A percentile compares a stretch with the other conserved stretches of the same genome.
phyloP scores from a whole-genome alignment of 345 rosid genomes.

The Aquilaria sinensis region DNA sequence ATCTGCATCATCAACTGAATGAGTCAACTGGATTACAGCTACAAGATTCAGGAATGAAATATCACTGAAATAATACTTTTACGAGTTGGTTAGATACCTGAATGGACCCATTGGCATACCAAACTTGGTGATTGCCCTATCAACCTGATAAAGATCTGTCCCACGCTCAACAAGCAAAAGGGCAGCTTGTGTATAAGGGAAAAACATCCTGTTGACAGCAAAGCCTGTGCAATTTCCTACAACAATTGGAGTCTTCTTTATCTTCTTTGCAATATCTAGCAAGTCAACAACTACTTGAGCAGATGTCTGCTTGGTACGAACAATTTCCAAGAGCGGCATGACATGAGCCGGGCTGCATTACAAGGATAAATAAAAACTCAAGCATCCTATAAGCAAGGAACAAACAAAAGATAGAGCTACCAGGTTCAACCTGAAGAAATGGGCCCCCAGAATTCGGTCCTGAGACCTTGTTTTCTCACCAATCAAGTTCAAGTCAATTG shows the following conservation, averaged over 20 bases:
- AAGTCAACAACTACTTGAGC: slow-evolving; percentile 89
- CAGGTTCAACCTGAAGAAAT: slow-evolving; percentile 78
- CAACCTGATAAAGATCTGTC: slow-evolving; percentile 69
- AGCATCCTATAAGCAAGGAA: slow-evolving; percentile 10
- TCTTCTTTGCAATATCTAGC: slow-evolving; percentile 82
- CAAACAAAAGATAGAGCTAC: slow-evolving; percentile 3
- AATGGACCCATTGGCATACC: slow-evolving; percentile 99
- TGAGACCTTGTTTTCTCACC: slow-evolving; percentile 76
- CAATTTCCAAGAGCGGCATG: slow-evolving; percentile 95
- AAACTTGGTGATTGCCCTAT: slow-evolving; percentile 67
- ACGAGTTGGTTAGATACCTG: slow-evolving; percentile 34
- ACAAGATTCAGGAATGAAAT: not conserved
- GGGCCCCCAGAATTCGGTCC: slow-evolving; percentile 88
- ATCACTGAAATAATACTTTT: not conserved
- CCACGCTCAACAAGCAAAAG: slow-evolving; percentile 82
- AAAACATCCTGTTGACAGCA: slow-evolving; percentile 98
- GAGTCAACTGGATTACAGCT: slow-evolving; percentile 5
- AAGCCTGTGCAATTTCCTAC: slow-evolving; percentile 99
- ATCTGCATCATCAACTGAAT: slow-evolving; percentile 34
- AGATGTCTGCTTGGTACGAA: slow-evolving; percentile 78
- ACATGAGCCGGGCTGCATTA: slow-evolving; percentile 86
- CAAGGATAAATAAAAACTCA: slow-evolving; percentile 15
- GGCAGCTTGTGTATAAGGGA: slow-evolving; percentile 86
- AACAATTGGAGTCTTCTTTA: slow-evolving; percentile 87
- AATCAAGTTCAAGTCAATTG: slow-evolving; percentile 83